Conservation (phyloP, 1,284 basidiomycete genomes). For the Ceratobasidium sp. region DNA sequence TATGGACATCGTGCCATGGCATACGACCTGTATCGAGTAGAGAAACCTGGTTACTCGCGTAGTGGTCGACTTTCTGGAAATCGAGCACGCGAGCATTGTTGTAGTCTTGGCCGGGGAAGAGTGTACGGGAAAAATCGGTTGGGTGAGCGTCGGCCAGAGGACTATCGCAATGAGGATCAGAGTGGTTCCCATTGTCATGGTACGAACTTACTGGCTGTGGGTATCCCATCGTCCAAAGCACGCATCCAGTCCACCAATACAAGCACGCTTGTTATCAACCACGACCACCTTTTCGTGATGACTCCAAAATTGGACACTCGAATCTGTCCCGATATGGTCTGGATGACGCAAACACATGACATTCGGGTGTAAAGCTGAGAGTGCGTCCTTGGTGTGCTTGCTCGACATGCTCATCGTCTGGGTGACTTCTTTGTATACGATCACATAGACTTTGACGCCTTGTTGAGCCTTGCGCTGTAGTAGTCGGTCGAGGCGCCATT, state of each 20-base stretch:
- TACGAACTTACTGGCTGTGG: slow-evolving; percentile 60
- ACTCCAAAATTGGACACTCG: slow-evolving; percentile 75
- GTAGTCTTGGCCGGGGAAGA: slow-evolving; percentile 95
- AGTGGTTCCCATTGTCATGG: neutral
- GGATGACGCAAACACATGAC: slow-evolving; percentile 76
- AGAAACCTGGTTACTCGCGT: slow-evolving; percentile 75
- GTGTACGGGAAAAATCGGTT: slow-evolving; percentile 76
- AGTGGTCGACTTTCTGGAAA: slow-evolving; percentile 83
- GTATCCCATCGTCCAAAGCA: slow-evolving; percentile 98
- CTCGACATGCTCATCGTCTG: slow-evolving; percentile 90
- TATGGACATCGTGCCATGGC: slow-evolving; percentile 93
- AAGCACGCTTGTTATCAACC: slow-evolving; percentile 84
- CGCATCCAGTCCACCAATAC: slow-evolving; percentile 86
- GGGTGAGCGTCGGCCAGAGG: slow-evolving; percentile 91
- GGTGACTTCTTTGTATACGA: slow-evolving; percentile 92
- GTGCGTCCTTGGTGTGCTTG: slow-evolving; percentile 81
- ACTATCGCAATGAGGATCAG: slow-evolving; percentile 44
- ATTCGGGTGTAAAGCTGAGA: slow-evolving; percentile 86
- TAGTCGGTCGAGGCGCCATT: slow-evolving; percentile 86
- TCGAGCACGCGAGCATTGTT: slow-evolving; percentile 85
- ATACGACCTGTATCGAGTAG: slow-evolving; percentile 77
- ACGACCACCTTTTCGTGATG: slow-evolving; percentile 86
- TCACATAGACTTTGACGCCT: slow-evolving; percentile 87
- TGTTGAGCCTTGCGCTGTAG: slow-evolving; percentile 86
- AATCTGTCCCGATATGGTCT: slow-evolving; percentile 77